These are phyloP conservation scores for Avena insularis DNA, from an alignment of 176 grass and related monocot species.

Conservation along the genomic window DNA sequence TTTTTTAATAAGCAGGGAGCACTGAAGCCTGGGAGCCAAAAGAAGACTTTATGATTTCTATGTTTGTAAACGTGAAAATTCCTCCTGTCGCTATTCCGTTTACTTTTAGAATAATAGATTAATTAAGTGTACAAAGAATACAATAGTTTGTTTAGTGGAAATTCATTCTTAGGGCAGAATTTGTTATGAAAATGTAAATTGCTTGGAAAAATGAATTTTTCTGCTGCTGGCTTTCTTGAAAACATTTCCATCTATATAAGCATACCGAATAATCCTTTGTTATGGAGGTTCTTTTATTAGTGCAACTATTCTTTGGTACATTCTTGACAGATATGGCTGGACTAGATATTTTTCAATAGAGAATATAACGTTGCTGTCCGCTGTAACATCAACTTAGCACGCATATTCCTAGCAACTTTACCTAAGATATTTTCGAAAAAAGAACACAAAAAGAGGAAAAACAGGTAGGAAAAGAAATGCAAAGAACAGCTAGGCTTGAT, in stretches of 20 bases:
- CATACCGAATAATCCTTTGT: neutral
- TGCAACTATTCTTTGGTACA: neutral
- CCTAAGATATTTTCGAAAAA: constrained; percentile 3
- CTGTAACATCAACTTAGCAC: constrained; percentile 15
- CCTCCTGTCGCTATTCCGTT: no score
- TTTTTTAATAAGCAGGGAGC: no score
- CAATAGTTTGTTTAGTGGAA: neutral
- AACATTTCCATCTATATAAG: neutral
- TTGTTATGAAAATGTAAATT: no score
- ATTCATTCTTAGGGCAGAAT: neutral
- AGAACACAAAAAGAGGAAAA: neutral
- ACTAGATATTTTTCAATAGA: neutral
- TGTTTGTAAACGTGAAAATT: neutral
- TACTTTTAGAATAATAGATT: neutral
- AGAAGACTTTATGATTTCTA: neutral
- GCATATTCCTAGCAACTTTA: constrained; percentile 31
- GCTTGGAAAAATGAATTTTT: neutral
- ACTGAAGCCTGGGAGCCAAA: no score
- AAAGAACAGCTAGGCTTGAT: neutral
- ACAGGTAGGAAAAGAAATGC: neutral
- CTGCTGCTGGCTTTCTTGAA: neutral
- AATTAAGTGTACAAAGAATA: neutral
- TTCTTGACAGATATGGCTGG: constrained; percentile 6
- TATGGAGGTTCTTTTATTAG: neutral
- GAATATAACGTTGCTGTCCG: neutral